Evolutionary conservation across 148 eudicot species (phyloP).

Genomic region (Fagopyrum homotropicum): DNA sequence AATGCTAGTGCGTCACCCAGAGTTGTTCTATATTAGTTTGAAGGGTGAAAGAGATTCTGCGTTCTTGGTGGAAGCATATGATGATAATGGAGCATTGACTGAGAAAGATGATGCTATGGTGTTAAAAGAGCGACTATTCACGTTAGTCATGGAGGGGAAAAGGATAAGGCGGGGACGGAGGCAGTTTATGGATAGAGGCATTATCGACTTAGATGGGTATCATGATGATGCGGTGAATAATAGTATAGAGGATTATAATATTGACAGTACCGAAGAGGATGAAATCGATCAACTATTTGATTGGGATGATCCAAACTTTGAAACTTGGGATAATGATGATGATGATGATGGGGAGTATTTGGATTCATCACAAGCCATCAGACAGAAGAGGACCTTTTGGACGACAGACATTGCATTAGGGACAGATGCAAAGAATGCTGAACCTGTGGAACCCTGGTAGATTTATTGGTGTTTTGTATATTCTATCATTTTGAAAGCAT

Average conservation of each 20-base stretch:
- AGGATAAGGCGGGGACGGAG: conserved; percentile 56
- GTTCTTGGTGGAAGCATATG: conserved; percentile 81
- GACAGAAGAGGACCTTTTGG: conserved; percentile 42
- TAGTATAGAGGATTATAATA: conserved; percentile 8
- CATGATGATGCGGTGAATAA: background rate
- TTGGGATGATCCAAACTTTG: conserved; percentile 34
- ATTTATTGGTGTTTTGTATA: background rate
- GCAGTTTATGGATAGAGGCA: conserved; percentile 16
- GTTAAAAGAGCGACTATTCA: conserved; percentile 46
- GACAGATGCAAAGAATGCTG: conserved; percentile 11
- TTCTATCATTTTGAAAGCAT: background rate
- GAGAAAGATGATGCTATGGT: conserved; percentile 44
- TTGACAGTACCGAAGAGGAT: conserved; percentile 29
- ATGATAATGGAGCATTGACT: conserved; percentile 51
- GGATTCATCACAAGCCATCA: conserved; percentile 16
- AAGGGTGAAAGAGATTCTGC: conserved; percentile 81
- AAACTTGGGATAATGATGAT: conserved; percentile 25
- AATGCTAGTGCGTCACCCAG: conserved; percentile 83
- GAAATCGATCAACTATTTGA: conserved; percentile 52
- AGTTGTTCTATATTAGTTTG: conserved; percentile 78
- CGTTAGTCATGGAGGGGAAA: conserved; percentile 66
- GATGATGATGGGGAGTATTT: conserved; percentile 18
- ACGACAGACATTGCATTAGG: conserved; percentile 24
- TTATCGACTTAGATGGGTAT: background rate
- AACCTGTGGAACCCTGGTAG: conserved; percentile 57